phyloP scores from a whole-genome alignment of 495 filamentous ascomycete species.

The Trypethelium eluteriae region DNA sequence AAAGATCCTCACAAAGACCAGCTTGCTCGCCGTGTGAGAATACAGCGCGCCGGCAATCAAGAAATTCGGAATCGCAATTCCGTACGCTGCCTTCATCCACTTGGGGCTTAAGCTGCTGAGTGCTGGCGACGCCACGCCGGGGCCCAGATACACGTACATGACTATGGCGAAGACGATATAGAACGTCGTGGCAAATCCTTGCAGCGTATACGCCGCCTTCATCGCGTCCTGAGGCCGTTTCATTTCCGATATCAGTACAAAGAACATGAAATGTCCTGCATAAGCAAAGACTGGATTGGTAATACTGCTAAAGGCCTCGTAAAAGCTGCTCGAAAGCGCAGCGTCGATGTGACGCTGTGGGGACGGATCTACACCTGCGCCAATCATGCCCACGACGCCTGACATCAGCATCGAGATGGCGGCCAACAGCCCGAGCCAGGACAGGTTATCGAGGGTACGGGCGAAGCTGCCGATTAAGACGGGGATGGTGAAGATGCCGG shows the following conservation, averaged over 20 bases:
- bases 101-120: slow-evolving; percentile 43
- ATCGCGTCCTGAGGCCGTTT: slow-evolving; percentile 49
- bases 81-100: slow-evolving; percentile 45
- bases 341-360: slow-evolving; percentile 23
- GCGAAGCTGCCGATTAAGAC: slow-evolving; percentile 33
- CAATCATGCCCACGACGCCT: slow-evolving; percentile 40
- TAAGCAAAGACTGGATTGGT: slow-evolving; percentile 42
- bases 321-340: slow-evolving; percentile 30
- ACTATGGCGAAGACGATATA: slow-evolving; percentile 48
- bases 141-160: slow-evolving; percentile 47
- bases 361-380: slow-evolving; percentile 35
- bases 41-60: slow-evolving; percentile 47
- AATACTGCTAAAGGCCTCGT: slow-evolving; percentile 35
- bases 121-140: slow-evolving; percentile 43
- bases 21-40: slow-evolving; percentile 46
- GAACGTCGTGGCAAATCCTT: slow-evolving; percentile 43
- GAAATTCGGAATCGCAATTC: slow-evolving; percentile 42
- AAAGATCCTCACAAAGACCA: slow-evolving; percentile 45
- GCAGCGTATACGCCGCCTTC: slow-evolving; percentile 43
- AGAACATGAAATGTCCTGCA: slow-evolving; percentile 46
- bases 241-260: slow-evolving; percentile 54
- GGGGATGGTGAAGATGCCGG: slow-evolving; percentile 40
- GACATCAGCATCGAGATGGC: slow-evolving; percentile 36
- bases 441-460: slow-evolving; percentile 28
- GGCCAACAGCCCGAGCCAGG: slow-evolving; percentile 27